Base-by-base conservation (phyloP, 768 basidiomycete genomes). In the Russula dissimulans region DNA sequence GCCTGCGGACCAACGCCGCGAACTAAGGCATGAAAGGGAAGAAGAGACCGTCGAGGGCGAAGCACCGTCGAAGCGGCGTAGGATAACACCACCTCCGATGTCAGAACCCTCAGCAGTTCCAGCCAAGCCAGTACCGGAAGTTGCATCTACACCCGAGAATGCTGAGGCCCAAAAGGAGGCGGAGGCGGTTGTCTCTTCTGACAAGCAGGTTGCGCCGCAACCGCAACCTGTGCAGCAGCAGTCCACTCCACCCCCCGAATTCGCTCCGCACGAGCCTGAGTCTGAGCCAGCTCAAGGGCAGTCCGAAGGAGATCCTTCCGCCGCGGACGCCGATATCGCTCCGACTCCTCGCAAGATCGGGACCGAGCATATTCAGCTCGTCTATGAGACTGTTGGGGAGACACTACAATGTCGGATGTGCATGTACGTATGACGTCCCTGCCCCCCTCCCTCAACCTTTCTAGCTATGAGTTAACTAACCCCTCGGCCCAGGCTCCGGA, bases 381-480 rank as follows among this genome's bases (percentile, higher is more conserved):
- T 36, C 4, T 63, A 63, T 11, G 59, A 63, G 49, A 49, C 45
- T 1, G 39, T 26, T 18, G 62, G 46, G 10, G 15, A 56, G 48
- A 52, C 26, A 11, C 38, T 63, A 18, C 59, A 42, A 47, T 64
- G 62, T 34, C 59, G 62, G 43, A 64, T 64, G 62, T 64, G 62
- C 29, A 32, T 49, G 62, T 64, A 51, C 31, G 62, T 64, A 51
- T 29, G 62, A 41, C 18, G 34, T 18, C 29, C 17, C 31, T 5
- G 8, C 15, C 12, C 5, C 12, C 14, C 34, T 10, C 8, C 34
- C 43, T 8, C 18, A 12, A 1, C 18, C n/a, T 42, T 15, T 32
- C 15, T 43, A 4, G 18, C 17, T 55, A 26, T 26, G 22, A 26
- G 22, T 26, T 26, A 15, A 26, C 8, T 11, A n/a, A 42, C 15